Base-by-base conservation (phyloP, 257 asterid species). In the Solanum tarapatanum region DNA sequence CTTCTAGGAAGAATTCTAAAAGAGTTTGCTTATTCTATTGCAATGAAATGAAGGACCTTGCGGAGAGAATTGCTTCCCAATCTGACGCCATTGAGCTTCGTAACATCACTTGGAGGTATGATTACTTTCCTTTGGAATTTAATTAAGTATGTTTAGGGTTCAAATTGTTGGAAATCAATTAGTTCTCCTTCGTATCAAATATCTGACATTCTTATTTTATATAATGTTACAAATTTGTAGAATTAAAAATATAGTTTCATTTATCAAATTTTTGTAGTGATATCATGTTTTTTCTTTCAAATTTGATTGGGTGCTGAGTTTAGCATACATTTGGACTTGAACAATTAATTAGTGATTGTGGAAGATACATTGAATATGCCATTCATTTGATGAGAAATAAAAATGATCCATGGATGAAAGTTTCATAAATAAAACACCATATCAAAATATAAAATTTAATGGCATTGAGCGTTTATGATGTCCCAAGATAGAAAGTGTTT, bases 11-110 rank as follows among this genome's bases (percentile, higher is more conserved):
- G 88, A 89, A 73, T 51, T 88, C 91, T 23, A 97, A 95, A 87
- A 93, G 91, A 91, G 93, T 97, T 11, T 95, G 95, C 73, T 94
- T 97, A 26, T 97, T 95, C 86, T 90, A 95, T 90, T 96, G 98
- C 90, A 85, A 98, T 19, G 99, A 97, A 86, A 96, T 96, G 99
- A 92, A 93, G 94, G 95, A 90, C 86, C 97, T 97, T 4, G 99
- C 99, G 4, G 89, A 89, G 14, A 90, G 99, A 45, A 94, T 97
- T 23, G 99, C 99, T 24, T 87, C 96, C 13, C 93, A 96, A 70
- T 95, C 98, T 87, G 99, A 97, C 87, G 91, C 95, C 86, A 93
- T 97, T 91, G 99, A 97, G 92, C 98, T 96, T 74, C 98, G 99
- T 3, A 91, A 87, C 91, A 93, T 97, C 86, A 93, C 87, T 86